These are phyloP conservation scores for Gracilaria vermiculophylla DNA, from an alignment of 23 red algal species.

Conservation along the genomic window DNA sequence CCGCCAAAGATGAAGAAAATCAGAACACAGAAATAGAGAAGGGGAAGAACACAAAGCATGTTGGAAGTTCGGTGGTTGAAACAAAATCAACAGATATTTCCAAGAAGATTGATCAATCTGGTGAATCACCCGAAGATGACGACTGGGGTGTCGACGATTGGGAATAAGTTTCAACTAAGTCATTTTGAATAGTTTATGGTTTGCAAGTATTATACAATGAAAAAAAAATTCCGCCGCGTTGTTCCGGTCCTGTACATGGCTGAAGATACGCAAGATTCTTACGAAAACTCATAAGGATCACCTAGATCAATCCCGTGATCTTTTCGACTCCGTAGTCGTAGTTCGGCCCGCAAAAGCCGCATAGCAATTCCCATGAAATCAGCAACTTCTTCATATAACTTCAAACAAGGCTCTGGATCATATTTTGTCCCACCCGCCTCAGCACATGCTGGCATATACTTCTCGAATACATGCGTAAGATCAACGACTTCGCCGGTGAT, in stretches of 20 bases:
- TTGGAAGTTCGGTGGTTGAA: background rate
- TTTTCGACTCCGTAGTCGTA: conserved; percentile 42
- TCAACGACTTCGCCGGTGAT: conserved; percentile 84
- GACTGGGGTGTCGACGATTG: conserved; percentile 55
- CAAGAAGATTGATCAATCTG: background rate
- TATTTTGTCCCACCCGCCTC: conserved; percentile 37
- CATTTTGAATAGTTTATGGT: background rate
- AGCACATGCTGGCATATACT: conserved; percentile 35
- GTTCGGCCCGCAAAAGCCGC: conserved; percentile 62
- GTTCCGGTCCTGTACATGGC: background rate
- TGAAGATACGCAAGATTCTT: background rate
- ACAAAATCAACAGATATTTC: background rate
- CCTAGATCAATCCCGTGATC: conserved; percentile 66
- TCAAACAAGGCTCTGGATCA: conserved; percentile 61
- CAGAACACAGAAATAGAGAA: background rate
- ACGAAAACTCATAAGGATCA: conserved; percentile 75
- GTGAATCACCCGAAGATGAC: background rate
- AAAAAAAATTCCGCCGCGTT: background rate
- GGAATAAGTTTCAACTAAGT: background rate
- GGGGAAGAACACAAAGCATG: background rate
- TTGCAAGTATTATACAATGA: background rate
- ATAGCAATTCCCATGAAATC: conserved; percentile 63
- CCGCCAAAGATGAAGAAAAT: background rate
- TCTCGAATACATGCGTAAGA: conserved; percentile 70
- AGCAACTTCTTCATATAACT: conserved; percentile 86